Evolutionary conservation across 306 rosid genomes (phyloP), one percentile per base, ranked within the genome.

Genomic region (Cicer pinnatifidum): DNA sequence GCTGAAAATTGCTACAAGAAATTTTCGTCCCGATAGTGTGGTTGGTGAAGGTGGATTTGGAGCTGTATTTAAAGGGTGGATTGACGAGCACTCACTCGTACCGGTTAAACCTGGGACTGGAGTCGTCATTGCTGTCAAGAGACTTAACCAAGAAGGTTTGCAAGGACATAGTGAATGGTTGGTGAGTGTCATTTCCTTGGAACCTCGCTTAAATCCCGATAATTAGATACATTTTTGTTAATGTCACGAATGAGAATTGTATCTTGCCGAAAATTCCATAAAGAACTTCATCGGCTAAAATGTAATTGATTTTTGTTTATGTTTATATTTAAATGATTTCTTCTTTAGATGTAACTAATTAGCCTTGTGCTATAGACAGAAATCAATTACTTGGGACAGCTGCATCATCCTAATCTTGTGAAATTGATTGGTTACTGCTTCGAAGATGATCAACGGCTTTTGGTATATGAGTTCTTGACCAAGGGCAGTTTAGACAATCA

Each of bases 161-260:
- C 99, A 95, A 80, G 99, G 99, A 75, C 99, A 95, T 88, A 88
- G 83, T 82, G 99, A 95, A 81, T 95, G 99, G 99, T 65, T 95
- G 97, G 99, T 94, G 85, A 89, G 99, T 88, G 11, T 76, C 63
- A 65, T 75, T 75, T 75, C 38, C 28, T 37, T 11, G 53, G 67
- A 52, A 73, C 45, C 66, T 75, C 45, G 56, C 45, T 57, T 16
- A 6, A 69, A 41, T 40, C 58, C n/a, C 72, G 46, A 41, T 59
- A 77, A 48, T 68, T 54, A 9, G 67, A 44, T 51, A 48, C 13
- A 50, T 11, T 67, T 43, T 56, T 8, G 11, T 52, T 52, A n/a
- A 6, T 47, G 8, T n/a, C 19, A 6, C 4, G 6, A 48, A 48
- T 48, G 8, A 1, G 53, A 48, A 28, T 28, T 28, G 35, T 3